A percentile compares a stretch with the other conserved stretches of the same genome.
phyloP scores from a whole-genome alignment of 305 asterid genomes.

The Ajuga reptans region DNA sequence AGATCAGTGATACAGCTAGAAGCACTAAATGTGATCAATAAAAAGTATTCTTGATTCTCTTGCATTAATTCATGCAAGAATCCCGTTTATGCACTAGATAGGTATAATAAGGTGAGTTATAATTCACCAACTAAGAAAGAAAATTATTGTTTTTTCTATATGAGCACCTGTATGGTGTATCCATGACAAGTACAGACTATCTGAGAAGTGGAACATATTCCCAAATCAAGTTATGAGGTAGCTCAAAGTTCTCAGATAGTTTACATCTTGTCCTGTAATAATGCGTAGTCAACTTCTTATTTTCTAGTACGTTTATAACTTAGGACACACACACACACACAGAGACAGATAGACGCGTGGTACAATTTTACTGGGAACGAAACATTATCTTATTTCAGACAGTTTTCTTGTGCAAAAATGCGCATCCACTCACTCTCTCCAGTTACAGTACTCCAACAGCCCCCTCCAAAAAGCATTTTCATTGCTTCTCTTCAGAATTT shows the following conservation, averaged over 20 bases:
- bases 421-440: background rate
- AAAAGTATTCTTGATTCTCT: background rate
- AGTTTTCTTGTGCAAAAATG: background rate
- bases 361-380: background rate
- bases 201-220: background rate
- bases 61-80: background rate
- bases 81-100: slow-evolving; percentile 7
- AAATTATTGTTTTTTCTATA: background rate
- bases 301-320: background rate
- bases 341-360: background rate
- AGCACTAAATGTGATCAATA: background rate
- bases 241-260: background rate
- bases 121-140: background rate
- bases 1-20: background rate
- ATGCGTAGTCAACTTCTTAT: background rate
- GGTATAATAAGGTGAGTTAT: background rate
- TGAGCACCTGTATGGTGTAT: background rate
- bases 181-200: background rate
- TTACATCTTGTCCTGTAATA: background rate
- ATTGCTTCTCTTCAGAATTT: background rate
- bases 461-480: background rate
- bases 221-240: background rate
- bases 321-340: background rate
- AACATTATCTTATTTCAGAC: background rate
- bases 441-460: background rate